Percentiles rank a stretch among this genome's conserved stretches.
Evolutionary conservation across 768 basidiomycete species (phyloP).

Genomic region (Phaffia tasmanica): DNA sequence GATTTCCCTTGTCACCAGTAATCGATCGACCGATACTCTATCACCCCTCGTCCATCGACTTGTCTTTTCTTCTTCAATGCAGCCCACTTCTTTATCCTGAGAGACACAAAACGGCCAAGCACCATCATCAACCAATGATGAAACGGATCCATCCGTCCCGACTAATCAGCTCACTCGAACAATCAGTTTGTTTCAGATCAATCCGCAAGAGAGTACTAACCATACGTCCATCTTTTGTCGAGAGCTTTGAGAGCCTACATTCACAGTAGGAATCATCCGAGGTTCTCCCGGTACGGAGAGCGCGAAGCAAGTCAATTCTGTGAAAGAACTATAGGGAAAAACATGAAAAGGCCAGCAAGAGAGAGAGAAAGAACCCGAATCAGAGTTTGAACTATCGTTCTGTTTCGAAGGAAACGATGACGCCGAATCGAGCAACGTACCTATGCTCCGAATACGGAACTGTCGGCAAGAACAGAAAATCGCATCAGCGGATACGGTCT

Average conservation of each 20-base stretch:
- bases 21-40: conserved; percentile 23
- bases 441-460: conserved; percentile 84
- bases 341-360: not conserved
- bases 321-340: not conserved
- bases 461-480: not conserved
- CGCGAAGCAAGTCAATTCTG: conserved; percentile 64
- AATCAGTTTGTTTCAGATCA: too few species aligned
- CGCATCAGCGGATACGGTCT: conserved; percentile 25
- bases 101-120: not conserved
- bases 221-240: conserved; percentile 73
- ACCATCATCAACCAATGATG: not conserved
- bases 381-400: not conserved
- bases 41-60: conserved; percentile 33
- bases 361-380: too few species aligned
- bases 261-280: conserved; percentile 82
- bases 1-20: conserved; percentile 23
- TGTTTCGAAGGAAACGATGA: not conserved
- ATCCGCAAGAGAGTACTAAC: conserved; percentile 24
- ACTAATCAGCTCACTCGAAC: not conserved
- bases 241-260: conserved; percentile 37
- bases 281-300: conserved; percentile 59
- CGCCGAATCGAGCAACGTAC: conserved; percentile 70
- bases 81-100: conserved; percentile 75
- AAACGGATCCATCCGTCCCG: not conserved
- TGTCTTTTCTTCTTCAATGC: conserved; percentile 56